Percentiles rank a stretch among this genome's conserved stretches.
phyloP scores from a whole-genome alignment of 1,284 basidiomycete species.

The Moesziomyces sp. region DNA sequence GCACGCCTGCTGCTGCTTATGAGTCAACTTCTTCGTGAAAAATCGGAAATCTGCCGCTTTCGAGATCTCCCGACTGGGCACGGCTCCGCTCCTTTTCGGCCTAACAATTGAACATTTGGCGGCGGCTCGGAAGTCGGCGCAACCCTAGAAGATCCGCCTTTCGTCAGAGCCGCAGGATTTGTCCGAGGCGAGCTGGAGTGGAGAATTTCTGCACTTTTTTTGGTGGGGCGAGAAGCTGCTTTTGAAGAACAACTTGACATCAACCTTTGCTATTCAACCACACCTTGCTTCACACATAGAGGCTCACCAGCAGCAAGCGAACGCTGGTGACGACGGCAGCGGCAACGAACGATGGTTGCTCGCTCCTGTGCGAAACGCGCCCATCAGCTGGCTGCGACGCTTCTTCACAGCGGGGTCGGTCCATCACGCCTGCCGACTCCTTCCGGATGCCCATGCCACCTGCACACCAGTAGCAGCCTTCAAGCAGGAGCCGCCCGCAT shows the following conservation, averaged over 20 bases:
- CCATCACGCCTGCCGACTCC: slow-evolving; percentile 25
- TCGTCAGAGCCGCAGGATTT: not conserved
- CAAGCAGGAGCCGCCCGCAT: not conserved
- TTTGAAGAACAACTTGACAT: slow-evolving; percentile 1
- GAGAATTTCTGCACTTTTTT: slow-evolving; percentile 6
- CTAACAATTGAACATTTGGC: not conserved
- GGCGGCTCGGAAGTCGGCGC: slow-evolving; percentile 21
- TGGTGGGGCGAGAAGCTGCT: not conserved
- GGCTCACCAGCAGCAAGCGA: not conserved
- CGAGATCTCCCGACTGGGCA: slow-evolving; percentile 14
- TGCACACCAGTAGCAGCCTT: not conserved
- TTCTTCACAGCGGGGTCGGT: slow-evolving; percentile 21
- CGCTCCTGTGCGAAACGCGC: slow-evolving; percentile 25
- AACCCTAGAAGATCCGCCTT: not conserved
- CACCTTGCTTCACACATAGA: not conserved
- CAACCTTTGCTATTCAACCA: not conserved
- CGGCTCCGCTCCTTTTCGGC: not conserved
- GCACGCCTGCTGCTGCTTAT: slow-evolving; percentile 2
- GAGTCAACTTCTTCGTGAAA: slow-evolving; percentile 46
- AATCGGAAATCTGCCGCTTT: slow-evolving; percentile 24
- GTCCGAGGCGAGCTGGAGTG: too few relatives aligned
- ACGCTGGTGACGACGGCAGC: slow-evolving; percentile 12
- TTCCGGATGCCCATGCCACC: slow-evolving; percentile 13
- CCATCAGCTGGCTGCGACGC: slow-evolving; percentile 29
- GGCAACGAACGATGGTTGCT: slow-evolving; percentile 14